Percentiles rank a stretch among this genome's conserved stretches.
These are phyloP conservation scores for Cercospora beticola DNA, from an alignment of 2,329 filamentous ascomycete genomes.

Conservation along the genomic window DNA sequence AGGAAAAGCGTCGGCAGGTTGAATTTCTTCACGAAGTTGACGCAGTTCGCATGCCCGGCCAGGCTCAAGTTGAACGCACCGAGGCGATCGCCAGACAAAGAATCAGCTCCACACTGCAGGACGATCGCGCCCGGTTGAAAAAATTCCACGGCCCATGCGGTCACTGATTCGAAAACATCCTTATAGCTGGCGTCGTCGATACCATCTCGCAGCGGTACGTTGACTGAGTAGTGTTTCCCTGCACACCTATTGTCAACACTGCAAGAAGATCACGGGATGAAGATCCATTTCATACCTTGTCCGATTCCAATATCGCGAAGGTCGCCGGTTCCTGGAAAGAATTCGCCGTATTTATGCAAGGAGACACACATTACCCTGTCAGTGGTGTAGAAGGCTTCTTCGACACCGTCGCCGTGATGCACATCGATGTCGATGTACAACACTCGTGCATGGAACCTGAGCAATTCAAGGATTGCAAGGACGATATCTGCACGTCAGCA, in stretches of 20 bases:
- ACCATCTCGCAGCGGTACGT: conserved; percentile 67
- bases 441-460: conserved; percentile 64
- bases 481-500: conserved; percentile 57
- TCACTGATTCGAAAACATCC: conserved; percentile 66
- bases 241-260: background rate
- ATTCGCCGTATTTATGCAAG: conserved; percentile 72
- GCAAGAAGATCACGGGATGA: background rate
- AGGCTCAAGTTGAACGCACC: conserved; percentile 71
- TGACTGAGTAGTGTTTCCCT: conserved; percentile 64
- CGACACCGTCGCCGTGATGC: conserved; percentile 67
- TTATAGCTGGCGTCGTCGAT: conserved; percentile 68
- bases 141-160: conserved; percentile 67
- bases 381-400: conserved; percentile 70
- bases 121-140: conserved; percentile 67
- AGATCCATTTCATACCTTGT: conserved; percentile 41
- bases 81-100: conserved; percentile 64
- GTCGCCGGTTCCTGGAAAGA: conserved; percentile 69
- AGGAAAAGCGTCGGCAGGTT: conserved; percentile 64
- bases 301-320: conserved; percentile 67
- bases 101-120: conserved; percentile 68
- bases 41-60: conserved; percentile 68
- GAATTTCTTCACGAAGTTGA: conserved; percentile 68
- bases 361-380: conserved; percentile 71
- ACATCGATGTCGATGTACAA: conserved; percentile 68
- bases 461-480: conserved; percentile 64